Evolutionary conservation across 2,329 filamentous ascomycete genomes (phyloP).

Genomic region (Pseudovirgaria hyperparasitica): DNA sequence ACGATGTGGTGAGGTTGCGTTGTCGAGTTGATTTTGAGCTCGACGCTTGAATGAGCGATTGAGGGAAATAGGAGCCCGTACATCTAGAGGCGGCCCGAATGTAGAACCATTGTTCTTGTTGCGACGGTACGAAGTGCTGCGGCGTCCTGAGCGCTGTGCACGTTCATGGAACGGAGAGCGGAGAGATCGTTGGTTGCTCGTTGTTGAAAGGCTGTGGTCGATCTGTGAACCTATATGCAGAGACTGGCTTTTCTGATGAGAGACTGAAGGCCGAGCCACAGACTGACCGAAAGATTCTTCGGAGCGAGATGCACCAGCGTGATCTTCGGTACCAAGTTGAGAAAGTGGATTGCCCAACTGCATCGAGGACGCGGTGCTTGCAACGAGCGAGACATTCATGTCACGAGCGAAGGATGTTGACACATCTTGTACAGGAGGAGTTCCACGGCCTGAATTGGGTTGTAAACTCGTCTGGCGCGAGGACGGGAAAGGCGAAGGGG

Average conservation of each 20-base stretch:
- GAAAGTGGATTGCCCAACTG: conserved; percentile 35
- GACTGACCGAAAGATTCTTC: conserved; percentile 26
- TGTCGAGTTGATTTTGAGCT: conserved; percentile 33
- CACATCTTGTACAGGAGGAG: conserved; percentile 14
- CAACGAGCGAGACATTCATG: conserved; percentile 37
- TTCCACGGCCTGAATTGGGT: conserved; percentile 29
- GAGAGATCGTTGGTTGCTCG: no score
- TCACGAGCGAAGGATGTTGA: conserved; percentile 33
- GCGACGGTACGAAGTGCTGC: no score
- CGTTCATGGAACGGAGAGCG: conserved; percentile 2
- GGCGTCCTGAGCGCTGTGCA: conserved; percentile 4
- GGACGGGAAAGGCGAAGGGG: conserved; percentile 44
- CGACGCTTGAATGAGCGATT: conserved; percentile 45
- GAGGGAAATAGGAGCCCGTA: conserved; percentile 38
- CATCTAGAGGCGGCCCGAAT: conserved; percentile 40
- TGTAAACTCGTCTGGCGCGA: conserved; percentile 16
- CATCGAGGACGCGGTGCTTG: conserved; percentile 39
- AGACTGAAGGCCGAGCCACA: conserved; percentile 31
- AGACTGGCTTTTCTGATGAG: conserved; percentile 39
- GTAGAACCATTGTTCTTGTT: no score
- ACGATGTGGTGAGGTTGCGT: no score
- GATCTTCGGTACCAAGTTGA: conserved; percentile 28
- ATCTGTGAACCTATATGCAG: conserved; percentile 34
- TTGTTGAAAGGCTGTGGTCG: conserved; percentile 18
- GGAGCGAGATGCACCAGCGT: conserved; percentile 19